Base-by-base conservation (phyloP, 306 rosid genomes). In the Geum urbanum region DNA sequence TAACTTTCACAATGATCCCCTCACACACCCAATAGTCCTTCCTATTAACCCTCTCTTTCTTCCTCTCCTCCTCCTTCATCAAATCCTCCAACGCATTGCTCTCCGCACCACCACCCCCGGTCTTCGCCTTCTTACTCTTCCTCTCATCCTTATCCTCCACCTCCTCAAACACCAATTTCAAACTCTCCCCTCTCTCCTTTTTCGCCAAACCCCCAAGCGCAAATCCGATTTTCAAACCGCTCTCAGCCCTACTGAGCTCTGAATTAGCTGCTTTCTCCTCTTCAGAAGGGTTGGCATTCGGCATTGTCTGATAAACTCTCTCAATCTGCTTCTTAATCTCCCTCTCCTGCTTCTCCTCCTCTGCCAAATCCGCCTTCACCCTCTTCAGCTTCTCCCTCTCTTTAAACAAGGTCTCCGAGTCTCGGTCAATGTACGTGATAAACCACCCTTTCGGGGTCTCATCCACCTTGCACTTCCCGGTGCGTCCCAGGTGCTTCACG, bases 391-490 rank as follows among this genome's bases (percentile, higher is more conserved):
- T 92, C 92, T 84, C 76, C 79, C 77, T 86, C 72, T 89, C 98
- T 78, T 92, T 87, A 72, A 92, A 89, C 69, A 89, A 85, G 11
- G 95, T 83, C 81, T 89, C 90, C 1, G 94, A 90, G 71, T 88
- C 92, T 65, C 86, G 72, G 63, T 88, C 94, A 12, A 92, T 86
- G 39, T 92, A 92, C 2, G 94, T 92, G n/a, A 92, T 88, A 72
- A 92, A 90, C 96, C 98, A 88, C 69, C 97, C 95, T 76, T 92
- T 92, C n/a, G 91, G 90, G 24, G 98, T 90, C 79, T 92, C 98
- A 43, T 92, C 96, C 27, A 92, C 97, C 81, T 90, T 90, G 56
- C 98, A 92, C 76, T 90, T 83, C 14, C 96, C 91, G 6, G 82
- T 86, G 66, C 84, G 80, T 67, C 98, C 96, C 84, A 92, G 82